These are phyloP conservation scores for Rhododendron mucronatum DNA, from an alignment of 148 eudicot genomes.

Conservation along the genomic window DNA sequence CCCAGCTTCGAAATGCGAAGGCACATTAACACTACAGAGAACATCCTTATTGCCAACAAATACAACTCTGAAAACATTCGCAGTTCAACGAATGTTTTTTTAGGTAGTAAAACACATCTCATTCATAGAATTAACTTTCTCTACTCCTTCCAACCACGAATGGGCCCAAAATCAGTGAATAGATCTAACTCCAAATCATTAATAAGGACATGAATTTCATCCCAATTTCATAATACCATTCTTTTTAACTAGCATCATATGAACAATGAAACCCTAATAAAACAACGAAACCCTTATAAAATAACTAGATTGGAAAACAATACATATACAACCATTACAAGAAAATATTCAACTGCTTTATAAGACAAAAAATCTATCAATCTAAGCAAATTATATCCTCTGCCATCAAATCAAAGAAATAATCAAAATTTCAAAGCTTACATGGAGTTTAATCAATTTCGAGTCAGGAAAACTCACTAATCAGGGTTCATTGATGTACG, in stretches of 20 bases:
- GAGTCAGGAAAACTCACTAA: constrained; percentile 20
- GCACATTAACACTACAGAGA: too few species aligned
- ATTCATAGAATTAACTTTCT: too few species aligned
- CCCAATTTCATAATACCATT: background rate
- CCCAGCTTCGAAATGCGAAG: too few species aligned
- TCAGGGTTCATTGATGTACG: constrained; percentile 29
- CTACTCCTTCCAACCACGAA: too few species aligned
- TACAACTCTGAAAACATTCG: too few species aligned
- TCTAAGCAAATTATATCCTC: background rate
- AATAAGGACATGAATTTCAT: too few species aligned
- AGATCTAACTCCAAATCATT: too few species aligned
- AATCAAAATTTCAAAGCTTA: background rate
- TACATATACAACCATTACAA: background rate
- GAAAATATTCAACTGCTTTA: background rate
- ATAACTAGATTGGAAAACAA: background rate
- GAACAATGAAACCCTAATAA: background rate
- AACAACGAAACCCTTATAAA: background rate
- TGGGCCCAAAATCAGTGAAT: too few species aligned
- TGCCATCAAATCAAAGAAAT: background rate
- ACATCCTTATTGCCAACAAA: too few species aligned
- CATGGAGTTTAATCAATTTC: background rate
- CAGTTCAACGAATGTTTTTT: too few species aligned
- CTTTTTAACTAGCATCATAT: background rate
- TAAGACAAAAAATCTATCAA: background rate
- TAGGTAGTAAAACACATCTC: too few species aligned